Conservation (phyloP, 306 rosid genomes). For the Ammopiptanthus mongolicus region DNA sequence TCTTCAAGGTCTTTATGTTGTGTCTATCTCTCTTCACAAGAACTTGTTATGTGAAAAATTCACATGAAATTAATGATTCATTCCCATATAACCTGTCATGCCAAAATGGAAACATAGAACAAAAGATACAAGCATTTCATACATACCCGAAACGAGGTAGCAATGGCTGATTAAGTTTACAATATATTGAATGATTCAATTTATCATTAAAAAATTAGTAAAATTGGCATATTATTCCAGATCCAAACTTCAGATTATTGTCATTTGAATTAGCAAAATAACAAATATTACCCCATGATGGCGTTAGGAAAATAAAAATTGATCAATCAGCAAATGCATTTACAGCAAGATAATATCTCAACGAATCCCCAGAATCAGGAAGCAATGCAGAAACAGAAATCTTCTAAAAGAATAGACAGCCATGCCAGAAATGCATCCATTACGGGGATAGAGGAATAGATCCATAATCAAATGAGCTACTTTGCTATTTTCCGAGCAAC, state of each 20-base stretch:
- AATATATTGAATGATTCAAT: background rate
- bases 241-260: background rate
- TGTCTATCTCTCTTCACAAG: background rate
- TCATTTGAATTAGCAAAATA: background rate
- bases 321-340: background rate
- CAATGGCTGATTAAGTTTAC: background rate
- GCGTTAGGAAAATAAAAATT: no score
- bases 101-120: background rate
- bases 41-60: background rate
- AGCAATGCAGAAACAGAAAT: background rate
- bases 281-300: background rate
- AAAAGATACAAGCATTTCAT: background rate
- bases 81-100: background rate
- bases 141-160: background rate
- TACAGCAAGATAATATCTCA: background rate
- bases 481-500: background rate
- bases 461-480: conserved; percentile 1
- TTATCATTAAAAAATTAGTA: background rate
- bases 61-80: background rate
- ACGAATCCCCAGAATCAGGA: background rate
- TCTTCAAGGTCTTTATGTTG: background rate
- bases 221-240: background rate
- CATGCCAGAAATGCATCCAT: background rate
- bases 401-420: background rate
- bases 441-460: background rate